Evolutionary conservation across 2,329 filamentous ascomycete genomes (phyloP), one percentile per base, ranked within the genome.

Genomic region (Arachnopeziza araneosa): DNA sequence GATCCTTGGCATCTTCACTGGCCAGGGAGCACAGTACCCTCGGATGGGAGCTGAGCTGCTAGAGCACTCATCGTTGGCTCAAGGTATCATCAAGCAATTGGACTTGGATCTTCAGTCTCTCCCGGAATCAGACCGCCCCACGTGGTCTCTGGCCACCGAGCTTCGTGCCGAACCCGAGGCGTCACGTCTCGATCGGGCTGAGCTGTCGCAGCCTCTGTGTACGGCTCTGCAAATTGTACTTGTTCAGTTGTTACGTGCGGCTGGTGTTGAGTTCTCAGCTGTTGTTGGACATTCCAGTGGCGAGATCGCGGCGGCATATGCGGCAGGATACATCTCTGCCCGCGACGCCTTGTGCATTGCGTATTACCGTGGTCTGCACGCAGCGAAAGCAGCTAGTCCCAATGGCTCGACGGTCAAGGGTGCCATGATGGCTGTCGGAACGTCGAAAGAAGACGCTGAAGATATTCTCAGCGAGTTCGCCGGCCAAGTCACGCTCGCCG

Each of bases 371-470:
- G 66, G 72, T 24, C 24, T 60, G 59, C 52, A 67, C 61, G 66
- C 75, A 5, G 78, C 63, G 70, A 10, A 49, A 23, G 5, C 64
- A 23, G 4, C 50, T 53, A 30, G 54, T 51, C 21, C 52, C 17
- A 0, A 70, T 36, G n/a, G n/a, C 70, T n/a, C n/a, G n/a, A n/a
- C n/a, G n/a, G 9, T 21, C 19, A 61, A 23, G 9, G 82, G 82
- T 0, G 74, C 71, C 1, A 84, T 84, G 81, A 64, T 83, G 54
- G 80, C 79, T 0, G 79, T 75, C 0, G 78, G 75, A 0, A 72
- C 74, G 3, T 52, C 59, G 1, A 52, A 58, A 2, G 55, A 61
- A n/a, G 60, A 63, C 23, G 58, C 57, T n/a, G 3, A 19, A 1
- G 62, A 59, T 17, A 56, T 65, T 14, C 61, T 55, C 9, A 52